Conservation (phyloP, 768 basidiomycete genomes). For the Lentinula guzmanii region DNA sequence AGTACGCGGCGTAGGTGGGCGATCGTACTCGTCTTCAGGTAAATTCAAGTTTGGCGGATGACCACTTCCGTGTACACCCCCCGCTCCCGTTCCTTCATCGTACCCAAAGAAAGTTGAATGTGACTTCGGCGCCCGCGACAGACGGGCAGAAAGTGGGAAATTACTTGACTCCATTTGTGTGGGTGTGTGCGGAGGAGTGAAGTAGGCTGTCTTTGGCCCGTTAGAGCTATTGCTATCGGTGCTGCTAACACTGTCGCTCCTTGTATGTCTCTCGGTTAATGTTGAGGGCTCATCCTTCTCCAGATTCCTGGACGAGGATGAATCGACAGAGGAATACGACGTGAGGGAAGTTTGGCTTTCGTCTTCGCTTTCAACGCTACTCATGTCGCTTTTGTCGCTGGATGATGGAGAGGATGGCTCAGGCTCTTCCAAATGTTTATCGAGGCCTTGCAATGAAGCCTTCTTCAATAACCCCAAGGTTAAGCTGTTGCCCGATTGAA, state of each 20-base stretch:
- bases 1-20: conserved; percentile 55
- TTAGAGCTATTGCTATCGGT: not conserved
- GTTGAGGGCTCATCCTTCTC: not conserved
- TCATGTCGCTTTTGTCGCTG: not conserved
- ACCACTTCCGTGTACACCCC: not conserved
- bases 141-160: not conserved
- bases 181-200: conserved; percentile 48
- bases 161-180: not conserved
- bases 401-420: conserved; percentile 1
- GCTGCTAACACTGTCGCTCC: conserved; percentile 5
- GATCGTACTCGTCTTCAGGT: not conserved
- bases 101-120: conserved; percentile 4
- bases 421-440: not conserved
- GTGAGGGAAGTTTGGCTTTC: conserved; percentile 16
- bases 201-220: conserved; percentile 34
- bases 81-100: not conserved
- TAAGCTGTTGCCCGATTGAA: not conserved
- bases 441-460: not conserved
- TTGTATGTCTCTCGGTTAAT: not conserved
- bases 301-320: not conserved
- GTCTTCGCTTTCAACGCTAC: not conserved
- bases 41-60: not conserved
- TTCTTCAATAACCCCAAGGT: not conserved
- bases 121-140: conserved; percentile 34
- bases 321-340: not conserved